Evolutionary conservation across 805 yeast species (phyloP).

Genomic region (Yamadazyma phyllophila): DNA sequence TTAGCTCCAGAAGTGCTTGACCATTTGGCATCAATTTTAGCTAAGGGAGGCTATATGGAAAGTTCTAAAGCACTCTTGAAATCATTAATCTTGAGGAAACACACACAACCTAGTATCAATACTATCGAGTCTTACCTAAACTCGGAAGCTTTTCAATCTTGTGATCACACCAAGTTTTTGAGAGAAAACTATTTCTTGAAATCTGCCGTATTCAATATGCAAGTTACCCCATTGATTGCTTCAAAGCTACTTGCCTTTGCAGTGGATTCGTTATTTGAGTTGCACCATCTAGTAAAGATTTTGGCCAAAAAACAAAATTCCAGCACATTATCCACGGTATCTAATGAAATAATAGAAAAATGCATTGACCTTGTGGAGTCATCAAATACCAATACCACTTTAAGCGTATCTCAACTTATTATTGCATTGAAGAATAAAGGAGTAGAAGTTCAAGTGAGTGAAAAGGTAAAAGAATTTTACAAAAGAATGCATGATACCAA

Average conservation of each 20-base stretch:
- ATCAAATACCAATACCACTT: neutral
- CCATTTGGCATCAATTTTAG: neutral
- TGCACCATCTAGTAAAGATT: slow-evolving; percentile 11
- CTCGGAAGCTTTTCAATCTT: neutral
- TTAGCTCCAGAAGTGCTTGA: slow-evolving; percentile 6
- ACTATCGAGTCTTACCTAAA: slow-evolving; percentile 6
- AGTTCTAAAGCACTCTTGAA: neutral
- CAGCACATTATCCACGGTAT: slow-evolving; percentile 12
- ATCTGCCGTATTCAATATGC: slow-evolving; percentile 6
- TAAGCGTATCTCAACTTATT: neutral
- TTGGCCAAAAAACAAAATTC: slow-evolving; percentile 1
- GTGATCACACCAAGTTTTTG: slow-evolving; percentile 6
- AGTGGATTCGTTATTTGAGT: slow-evolving; percentile 6
- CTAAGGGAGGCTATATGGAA: neutral
- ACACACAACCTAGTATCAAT: slow-evolving; percentile 2
- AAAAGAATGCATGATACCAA: neutral
- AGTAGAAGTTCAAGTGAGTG: neutral
- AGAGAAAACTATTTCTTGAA: slow-evolving; percentile 11
- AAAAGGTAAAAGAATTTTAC: slow-evolving; percentile 1
- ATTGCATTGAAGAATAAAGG: neutral
- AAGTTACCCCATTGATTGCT: neutral
- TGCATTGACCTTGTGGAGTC: slow-evolving; percentile 10
- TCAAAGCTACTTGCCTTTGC: neutral
- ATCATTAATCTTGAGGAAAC: slow-evolving; percentile 1
- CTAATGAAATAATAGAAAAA: slow-evolving; percentile 18